Evolutionary conservation across 1,139 yeast genomes (phyloP), one percentile per base, ranked within the genome.

Genomic region (Pichia sp.): DNA sequence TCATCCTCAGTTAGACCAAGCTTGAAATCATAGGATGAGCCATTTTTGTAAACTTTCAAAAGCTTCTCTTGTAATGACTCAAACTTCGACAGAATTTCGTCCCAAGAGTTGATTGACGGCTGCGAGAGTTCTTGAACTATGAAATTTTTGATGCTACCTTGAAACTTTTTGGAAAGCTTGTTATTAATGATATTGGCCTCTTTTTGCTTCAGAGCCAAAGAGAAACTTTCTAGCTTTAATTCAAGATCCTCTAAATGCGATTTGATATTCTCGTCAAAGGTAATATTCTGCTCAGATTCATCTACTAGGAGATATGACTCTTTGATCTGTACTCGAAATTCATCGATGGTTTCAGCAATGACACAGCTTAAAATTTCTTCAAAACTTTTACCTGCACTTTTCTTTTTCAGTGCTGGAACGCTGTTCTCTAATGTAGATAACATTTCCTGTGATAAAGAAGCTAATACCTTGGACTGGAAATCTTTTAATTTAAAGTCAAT

Each of bases 91-190:
- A 71, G 49, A 17, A 81, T 66, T 30, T 62, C 58, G 47, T 77
- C 83, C 96, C 96, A 85, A 5, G 77, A 63, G 6, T 63, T 58
- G 0, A 54, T 63, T 6, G 63, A 56, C 5, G 86, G 80, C 17
- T 62, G 56, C 19, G 59, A 53, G 13, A 73, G 50, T 29, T 66
- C 62, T 27, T 62, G 64, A 22, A 60, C 49, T 5, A 73, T 53
- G 16, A 55, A 51, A 42, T 68, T 72, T 44, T 63, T 63, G 41
- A 76, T 56, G 3, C 54, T 59, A 14, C 50, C 51, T 18, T 58
- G 55, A 30, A 73, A 56, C 43, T 58, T 71, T 49, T 69, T 73
- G 27, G 62, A 46, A 3, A 64, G 43, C 40, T 64, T 68, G 22
- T 50, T 52, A 13, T 62, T 57, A 38, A 66, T 60, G 22, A 48